Evolutionary conservation across 2,329 filamentous ascomycete species (phyloP).

Genomic region (Penicillium occitanis): DNA sequence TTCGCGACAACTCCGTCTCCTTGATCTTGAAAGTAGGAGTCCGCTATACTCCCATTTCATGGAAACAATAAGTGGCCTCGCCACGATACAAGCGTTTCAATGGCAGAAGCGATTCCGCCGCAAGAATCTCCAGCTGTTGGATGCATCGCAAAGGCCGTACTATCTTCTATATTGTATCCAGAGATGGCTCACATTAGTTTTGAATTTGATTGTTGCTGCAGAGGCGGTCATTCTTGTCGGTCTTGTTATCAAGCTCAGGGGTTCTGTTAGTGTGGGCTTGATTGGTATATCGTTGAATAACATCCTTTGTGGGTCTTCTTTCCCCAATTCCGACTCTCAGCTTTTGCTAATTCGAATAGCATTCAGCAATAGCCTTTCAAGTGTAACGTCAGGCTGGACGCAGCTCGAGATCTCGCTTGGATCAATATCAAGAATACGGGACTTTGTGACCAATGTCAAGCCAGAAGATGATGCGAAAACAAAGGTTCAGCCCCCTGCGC

Average conservation of each 20-base stretch:
- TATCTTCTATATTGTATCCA: slow-evolving; percentile 60
- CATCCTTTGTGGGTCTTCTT: slow-evolving; percentile 30
- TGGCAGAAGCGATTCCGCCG: slow-evolving; percentile 49
- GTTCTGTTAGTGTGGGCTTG: slow-evolving; percentile 48
- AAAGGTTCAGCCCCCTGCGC: neutral
- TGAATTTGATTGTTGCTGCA: slow-evolving; percentile 52
- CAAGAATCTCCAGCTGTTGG: slow-evolving; percentile 50
- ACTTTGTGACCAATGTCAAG: slow-evolving; percentile 44
- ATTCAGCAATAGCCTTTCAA: slow-evolving; percentile 33
- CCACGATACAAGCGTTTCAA: slow-evolving; percentile 58
- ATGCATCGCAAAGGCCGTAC: slow-evolving; percentile 56
- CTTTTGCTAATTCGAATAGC: neutral
- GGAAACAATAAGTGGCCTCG: slow-evolving; percentile 56
- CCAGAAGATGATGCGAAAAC: neutral
- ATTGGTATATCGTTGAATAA: slow-evolving; percentile 57
- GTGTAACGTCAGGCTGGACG: slow-evolving; percentile 53
- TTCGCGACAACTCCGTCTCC: slow-evolving; percentile 58
- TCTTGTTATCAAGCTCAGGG: slow-evolving; percentile 48
- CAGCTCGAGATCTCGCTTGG: slow-evolving; percentile 57
- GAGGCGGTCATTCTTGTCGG: slow-evolving; percentile 52
- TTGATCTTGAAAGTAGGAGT: slow-evolving; percentile 62
- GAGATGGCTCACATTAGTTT: slow-evolving; percentile 55
- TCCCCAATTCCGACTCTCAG: neutral
- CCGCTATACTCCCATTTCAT: slow-evolving; percentile 60
- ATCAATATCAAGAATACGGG: slow-evolving; percentile 55